Evolutionary conservation across 2,329 filamentous ascomycete species (phyloP), one percentile per base, ranked within the genome.

Genomic region (Pleomassaria siparia): DNA sequence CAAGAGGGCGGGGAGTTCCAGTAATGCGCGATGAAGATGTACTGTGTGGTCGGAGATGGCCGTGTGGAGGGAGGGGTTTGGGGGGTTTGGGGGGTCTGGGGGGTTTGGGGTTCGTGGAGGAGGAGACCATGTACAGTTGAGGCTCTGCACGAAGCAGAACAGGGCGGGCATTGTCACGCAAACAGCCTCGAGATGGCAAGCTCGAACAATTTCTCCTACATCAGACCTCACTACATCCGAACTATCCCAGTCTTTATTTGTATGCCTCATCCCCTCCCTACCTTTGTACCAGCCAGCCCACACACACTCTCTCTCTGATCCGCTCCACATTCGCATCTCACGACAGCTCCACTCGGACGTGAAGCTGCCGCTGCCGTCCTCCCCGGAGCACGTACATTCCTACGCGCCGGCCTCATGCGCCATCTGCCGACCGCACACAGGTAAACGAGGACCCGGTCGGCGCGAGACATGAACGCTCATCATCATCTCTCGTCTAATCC

Each of bases 401-500:
- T 32, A 16, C 32, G 20, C 35, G 39, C 40, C 49, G 45, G 46
- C 40, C 46, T 36, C 39, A 40, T 48, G 42, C 43, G 32, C 44
- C 44, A 50, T 52, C 53, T 55, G 50, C 55, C 50, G 55, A 49
- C 35, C 36, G 47, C 44, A 29, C 15, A 46, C n/a, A n/a, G n/a
- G 29, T 53, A 51, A 50, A 51, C 51, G 50, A 50, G 42, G 47
- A 48, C 20, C 4, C 37, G 47, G 45, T n/a, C n/a, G 15, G 25
- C 35, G 28, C 39, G 10, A 54, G 46, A 29, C n/a, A 58, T 56
- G 52, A 59, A 58, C 53, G 55, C 32, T 61, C 65, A 60, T 56
- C 58, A 44, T 55, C 60, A 39, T 55, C 55, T 44, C 61, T 59
- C 60, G 59, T 59, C 51, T 58, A 59, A 55, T 54, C 60, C 55